phyloP scores from a whole-genome alignment of 78 protist species.

The Emiliania huxleyi region DNA sequence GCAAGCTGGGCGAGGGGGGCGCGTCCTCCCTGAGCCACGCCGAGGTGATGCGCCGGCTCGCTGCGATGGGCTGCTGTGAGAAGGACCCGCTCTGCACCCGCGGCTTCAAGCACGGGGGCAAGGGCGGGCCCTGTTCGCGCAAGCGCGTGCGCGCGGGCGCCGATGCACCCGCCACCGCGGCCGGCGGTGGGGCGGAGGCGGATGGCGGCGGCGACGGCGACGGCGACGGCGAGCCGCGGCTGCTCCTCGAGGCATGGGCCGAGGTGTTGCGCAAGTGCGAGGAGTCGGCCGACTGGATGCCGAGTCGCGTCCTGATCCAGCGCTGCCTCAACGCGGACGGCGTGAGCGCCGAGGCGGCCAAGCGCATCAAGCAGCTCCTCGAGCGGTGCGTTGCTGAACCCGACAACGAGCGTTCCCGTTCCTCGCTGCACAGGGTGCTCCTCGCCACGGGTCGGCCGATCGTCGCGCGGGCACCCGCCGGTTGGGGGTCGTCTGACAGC shows the following conservation, averaged over 20 bases:
- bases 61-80: background rate
- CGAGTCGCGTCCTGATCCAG: background rate
- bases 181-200: background rate
- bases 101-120: background rate
- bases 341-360: background rate
- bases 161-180: background rate
- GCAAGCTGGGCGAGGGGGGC: no score
- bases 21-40: no score
- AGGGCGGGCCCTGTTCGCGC: background rate
- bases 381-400: background rate
- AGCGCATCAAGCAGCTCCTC: background rate
- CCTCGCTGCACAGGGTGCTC: background rate
- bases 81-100: background rate
- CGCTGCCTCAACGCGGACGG: background rate
- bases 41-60: background rate
- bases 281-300: background rate
- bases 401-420: background rate
- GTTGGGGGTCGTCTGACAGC: no score
- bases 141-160: background rate
- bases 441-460: background rate
- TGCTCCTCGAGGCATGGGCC: background rate
- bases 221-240: background rate
- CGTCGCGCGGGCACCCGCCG: background rate
- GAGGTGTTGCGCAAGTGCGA: background rate
- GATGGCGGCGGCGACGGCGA: background rate